Evolutionary conservation across 257 asterid genomes (phyloP), one percentile per base, ranked within the genome.

Genomic region (Solanum lycopersicoides): DNA sequence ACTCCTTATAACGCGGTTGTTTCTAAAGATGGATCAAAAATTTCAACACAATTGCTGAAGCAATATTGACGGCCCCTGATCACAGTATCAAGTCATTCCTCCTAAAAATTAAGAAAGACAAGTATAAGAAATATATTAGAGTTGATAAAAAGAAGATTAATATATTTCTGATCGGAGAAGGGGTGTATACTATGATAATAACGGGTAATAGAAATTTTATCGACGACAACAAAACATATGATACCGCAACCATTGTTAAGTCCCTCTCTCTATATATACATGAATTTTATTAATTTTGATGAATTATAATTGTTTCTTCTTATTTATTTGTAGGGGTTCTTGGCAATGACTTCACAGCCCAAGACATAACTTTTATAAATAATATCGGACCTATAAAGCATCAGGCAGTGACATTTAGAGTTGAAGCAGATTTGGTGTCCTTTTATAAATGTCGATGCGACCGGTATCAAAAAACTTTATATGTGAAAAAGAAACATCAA

Each of bases 391-490:
- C 86, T 0, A 0, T 0, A 8, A 50, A 20, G 28, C 16, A 4
- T 2, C 86, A 44, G 9, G 86, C 86, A 0, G 80, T 83, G 53
- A 88, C 88, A 0, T 6, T 88, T 9, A 28, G 5, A 23, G 53
- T 34, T 2, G 9, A 75, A 14, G 77, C 89, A 0, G 28, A 86
- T 28, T 9, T 47, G 7, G 16, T 11, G 4, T 73, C 83, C 0
- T 88, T 89, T 7, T 88, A 66, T 20, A 28, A 25, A 18, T 90
- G 91, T 47, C 30, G 32, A 2, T 88, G 86, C 4, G 79, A 35
- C 1, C 88, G 88, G 4, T 82, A 69, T n/a, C 90, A 90, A 74
- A 85, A 90, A 23, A 90, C 89, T 5, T 7, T 88, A 0, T 68
- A 60, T 12, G 41, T 35, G 0, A 9, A 15, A 1, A 2, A 4